Base-by-base conservation (phyloP, 2,329 filamentous ascomycete genomes). In the Aspergillus jensenii region DNA sequence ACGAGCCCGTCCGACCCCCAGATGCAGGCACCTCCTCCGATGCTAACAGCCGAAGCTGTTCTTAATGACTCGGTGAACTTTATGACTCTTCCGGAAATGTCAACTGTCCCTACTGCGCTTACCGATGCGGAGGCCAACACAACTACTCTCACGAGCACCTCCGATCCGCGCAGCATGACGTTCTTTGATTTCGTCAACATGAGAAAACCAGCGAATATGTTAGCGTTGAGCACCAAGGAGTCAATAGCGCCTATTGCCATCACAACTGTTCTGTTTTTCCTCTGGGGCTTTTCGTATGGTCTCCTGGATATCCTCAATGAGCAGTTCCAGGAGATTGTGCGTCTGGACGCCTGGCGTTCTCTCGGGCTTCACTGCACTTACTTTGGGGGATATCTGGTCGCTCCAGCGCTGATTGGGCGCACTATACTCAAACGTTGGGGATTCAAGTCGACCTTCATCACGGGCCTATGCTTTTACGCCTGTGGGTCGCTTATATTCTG, bases 201-300 rank as follows among this genome's bases (percentile, higher is more conserved):
- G 68, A 78, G 78, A 52, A 74, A 78, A 31, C 79, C 79, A 40
- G 84, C 84, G 65, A 85, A 83, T 61, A 82, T 87, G 74, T 79
- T 86, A 2, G 78, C 85, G 15, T 72, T 86, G 69, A 84, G 76
- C 33, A 84, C 81, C 59, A 75, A 76, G 52, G 83, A 87, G 62
- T 85, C 83, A 0, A 67, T 86, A 9, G 81, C 82, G 39, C 84
- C 84, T 0, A 78, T 84, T 21, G 75, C 81, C 2, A 63, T 91
- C 62, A 91, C 96, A 21, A 90, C 90, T 1, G 83, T 93, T 6
- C 79, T 96, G 0, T 96, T 96, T 75, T 87, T 96, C 62, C 78
- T 96, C 3, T 96, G 91, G 92, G 93, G 93, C 0, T 89, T 96
- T 58, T 92, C 91, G 0, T 96, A 96, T 66, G 93, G 93, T 0